Conservation (phyloP, 495 filamentous ascomycete genomes). For the Daldinia caldariorum region DNA sequence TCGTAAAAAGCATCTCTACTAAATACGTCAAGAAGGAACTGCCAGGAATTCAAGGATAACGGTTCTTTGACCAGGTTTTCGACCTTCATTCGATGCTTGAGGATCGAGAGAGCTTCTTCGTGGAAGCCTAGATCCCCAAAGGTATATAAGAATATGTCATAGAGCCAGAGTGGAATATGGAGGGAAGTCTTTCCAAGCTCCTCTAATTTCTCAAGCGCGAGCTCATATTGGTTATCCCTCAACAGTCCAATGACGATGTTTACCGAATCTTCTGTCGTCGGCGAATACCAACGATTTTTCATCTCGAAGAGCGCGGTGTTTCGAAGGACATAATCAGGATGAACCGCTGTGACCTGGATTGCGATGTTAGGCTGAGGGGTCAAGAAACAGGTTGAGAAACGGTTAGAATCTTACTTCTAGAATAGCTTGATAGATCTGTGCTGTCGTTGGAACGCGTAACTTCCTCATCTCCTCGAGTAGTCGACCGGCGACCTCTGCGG, state of each 20-base stretch:
- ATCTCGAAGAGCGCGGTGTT: constrained; percentile 74
- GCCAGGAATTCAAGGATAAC: constrained; percentile 63
- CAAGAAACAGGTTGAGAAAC: too few species aligned
- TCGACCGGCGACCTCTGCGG: constrained; percentile 65
- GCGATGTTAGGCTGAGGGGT: constrained; percentile 20
- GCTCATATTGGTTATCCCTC: constrained; percentile 80
- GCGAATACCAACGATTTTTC: constrained; percentile 72
- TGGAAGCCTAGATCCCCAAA: constrained; percentile 76
- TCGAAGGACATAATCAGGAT: constrained; percentile 84
- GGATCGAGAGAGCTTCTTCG: constrained; percentile 74
- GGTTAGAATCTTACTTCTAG: constrained; percentile 65
- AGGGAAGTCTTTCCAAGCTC: constrained; percentile 64
- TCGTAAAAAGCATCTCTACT: constrained; percentile 56
- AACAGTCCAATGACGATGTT: constrained; percentile 77
- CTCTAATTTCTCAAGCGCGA: constrained; percentile 78
- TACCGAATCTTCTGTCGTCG: constrained; percentile 71
- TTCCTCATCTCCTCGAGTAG: constrained; percentile 76
- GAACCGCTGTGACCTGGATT: constrained; percentile 74
- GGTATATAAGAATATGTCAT: constrained; percentile 75
- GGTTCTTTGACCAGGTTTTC: constrained; percentile 57
- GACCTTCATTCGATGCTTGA: constrained; percentile 62
- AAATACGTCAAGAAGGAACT: constrained; percentile 74
- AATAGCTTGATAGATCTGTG: constrained; percentile 73
- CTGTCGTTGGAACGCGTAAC: constrained; percentile 67
- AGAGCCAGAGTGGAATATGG: constrained; percentile 72